Conservation (phyloP, 2,329 filamentous ascomycete species). For the Aspergillus sp. region DNA sequence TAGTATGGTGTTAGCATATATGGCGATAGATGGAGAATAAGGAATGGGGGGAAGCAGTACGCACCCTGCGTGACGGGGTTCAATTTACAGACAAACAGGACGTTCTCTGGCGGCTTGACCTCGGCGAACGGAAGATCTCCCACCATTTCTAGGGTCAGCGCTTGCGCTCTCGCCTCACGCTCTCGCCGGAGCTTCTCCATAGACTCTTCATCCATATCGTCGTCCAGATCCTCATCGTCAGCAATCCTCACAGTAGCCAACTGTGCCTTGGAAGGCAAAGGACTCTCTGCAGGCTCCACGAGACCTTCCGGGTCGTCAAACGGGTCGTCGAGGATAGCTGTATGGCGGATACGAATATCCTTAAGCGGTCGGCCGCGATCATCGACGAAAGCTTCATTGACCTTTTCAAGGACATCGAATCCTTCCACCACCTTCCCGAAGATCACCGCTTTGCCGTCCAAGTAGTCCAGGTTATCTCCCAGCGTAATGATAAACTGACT, state of each 20-base stretch:
- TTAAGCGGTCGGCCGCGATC: slow-evolving; percentile 82
- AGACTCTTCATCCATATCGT: slow-evolving; percentile 76
- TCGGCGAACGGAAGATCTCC: slow-evolving; percentile 96
- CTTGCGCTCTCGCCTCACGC: slow-evolving; percentile 88
- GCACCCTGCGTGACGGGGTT: slow-evolving; percentile 84
- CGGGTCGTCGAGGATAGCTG: slow-evolving; percentile 86
- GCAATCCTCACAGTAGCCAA: slow-evolving; percentile 88
- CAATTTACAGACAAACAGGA: slow-evolving; percentile 96
- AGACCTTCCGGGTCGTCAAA: slow-evolving; percentile 79
- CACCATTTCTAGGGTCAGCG: slow-evolving; percentile 94
- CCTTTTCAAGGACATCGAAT: slow-evolving; percentile 89
- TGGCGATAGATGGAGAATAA: not conserved
- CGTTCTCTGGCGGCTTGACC: slow-evolving; percentile 94
- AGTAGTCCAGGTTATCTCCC: slow-evolving; percentile 81
- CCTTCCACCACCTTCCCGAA: slow-evolving; percentile 96
- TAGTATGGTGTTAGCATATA: slow-evolving; percentile 19
- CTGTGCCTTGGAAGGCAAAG: slow-evolving; percentile 78
- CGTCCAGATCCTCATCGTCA: slow-evolving; percentile 79
- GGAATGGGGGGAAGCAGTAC: slow-evolving; percentile 7
- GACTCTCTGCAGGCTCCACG: slow-evolving; percentile 74
- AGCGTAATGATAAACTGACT: slow-evolving; percentile 95
- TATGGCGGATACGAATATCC: slow-evolving; percentile 93
- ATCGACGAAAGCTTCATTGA: slow-evolving; percentile 87
- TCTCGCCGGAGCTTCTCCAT: slow-evolving; percentile 79
- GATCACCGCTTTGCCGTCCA: slow-evolving; percentile 91